Base-by-base conservation (phyloP, 2,329 filamentous ascomycete genomes). In the Aspergillus brasiliensis region DNA sequence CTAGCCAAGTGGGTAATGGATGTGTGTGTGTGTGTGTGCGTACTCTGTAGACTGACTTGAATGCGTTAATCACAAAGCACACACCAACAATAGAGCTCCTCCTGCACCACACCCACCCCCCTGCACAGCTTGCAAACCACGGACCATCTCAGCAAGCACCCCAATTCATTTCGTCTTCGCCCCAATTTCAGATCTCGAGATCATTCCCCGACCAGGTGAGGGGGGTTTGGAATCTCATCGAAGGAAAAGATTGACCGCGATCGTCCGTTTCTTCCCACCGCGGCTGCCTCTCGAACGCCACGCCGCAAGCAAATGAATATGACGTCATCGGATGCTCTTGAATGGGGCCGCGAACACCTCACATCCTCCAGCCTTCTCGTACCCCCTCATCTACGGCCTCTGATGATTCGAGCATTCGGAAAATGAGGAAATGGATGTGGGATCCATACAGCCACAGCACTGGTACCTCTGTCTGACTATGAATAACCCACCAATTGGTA, bases 251-350 rank as follows among this genome's bases (percentile, higher is more conserved):
- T 27, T 47, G 44, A 27, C 44, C 23, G 21, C 21, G 42, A 25
- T 25, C 21, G 21, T 46, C 42, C 42, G 21, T 21, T 13, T 48
- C 21, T 25, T 27, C 28, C 21, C 44, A n/a, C 44, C 44, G 46
- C 25, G 23, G 15, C 15, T 48, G 23, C 34, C n/a, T 53, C 27
- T 40, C 21, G 7, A 28, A 31, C 38, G 23, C 38, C 38, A 23
- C 38, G 19, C 34, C 46, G 17, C 51, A 49, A 8, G 17, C 28
- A 13, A 34, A 17, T 5, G 31, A 15, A 13, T 25, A 51, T 57
- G 55, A 57, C 55, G 55, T 57, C 55, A 51, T 51, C 40, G 46
- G 11, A 34, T 34, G 31, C 31, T 34, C 31, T 34, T 34, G 31
- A 34, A 34, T 34, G 31, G 31, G 37, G 23, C 13, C 11, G 25